Base-by-base conservation (phyloP, 2,329 filamentous ascomycete species). In the Monosporascus ibericus region DNA sequence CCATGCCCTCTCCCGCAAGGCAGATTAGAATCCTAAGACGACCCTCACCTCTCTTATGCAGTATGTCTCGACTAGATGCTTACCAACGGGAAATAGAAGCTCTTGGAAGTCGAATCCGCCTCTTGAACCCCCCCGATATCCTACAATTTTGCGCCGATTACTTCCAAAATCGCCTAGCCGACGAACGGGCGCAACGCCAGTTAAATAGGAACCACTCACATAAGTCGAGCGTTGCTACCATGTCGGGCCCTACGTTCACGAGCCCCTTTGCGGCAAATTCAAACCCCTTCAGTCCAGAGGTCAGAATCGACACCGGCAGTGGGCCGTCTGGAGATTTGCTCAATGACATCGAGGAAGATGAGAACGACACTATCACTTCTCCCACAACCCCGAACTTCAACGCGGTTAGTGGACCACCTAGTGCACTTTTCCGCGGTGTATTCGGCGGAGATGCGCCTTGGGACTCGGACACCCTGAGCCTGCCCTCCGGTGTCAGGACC, bases 321-420 rank as follows among this genome's bases (percentile, higher is more conserved):
- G 73, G 52, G 37, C 53, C 57, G 37, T 47, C 63, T 22, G 55
- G 48, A 69, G 61, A 81, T 81, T 71, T 79, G 79, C 30, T 63
- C 27, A 66, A 68, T 57, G 82, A 88, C 56, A 84, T 92, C 53
- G 90, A 95, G 71, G 90, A 95, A 64, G 90, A 95, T 50, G 88
- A 92, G 68, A 84, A 82, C 65, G 89, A 92, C 65, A 77, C 75
- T 57, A 79, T 92, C 65, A 84, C 84, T 59, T 92, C 89, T 50
- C 89, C 90, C 55, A 90, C 88, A 55, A 78, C 82, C 51, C 70
- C 81, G 34, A 80, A 70, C 52, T 86, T 86, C 63, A 79, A 76
- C 27, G 65, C 71, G 47, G 60, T 63, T 39, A 69, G 68, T 52
- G 64, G 68, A 37, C 53, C 66, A 40, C 53, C 66, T 49, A 72